Percentiles rank a stretch among this genome's conserved stretches.
These are phyloP conservation scores for Parafenestella ontariensis DNA, from an alignment of 2,329 filamentous ascomycete species.

Conservation along the genomic window DNA sequence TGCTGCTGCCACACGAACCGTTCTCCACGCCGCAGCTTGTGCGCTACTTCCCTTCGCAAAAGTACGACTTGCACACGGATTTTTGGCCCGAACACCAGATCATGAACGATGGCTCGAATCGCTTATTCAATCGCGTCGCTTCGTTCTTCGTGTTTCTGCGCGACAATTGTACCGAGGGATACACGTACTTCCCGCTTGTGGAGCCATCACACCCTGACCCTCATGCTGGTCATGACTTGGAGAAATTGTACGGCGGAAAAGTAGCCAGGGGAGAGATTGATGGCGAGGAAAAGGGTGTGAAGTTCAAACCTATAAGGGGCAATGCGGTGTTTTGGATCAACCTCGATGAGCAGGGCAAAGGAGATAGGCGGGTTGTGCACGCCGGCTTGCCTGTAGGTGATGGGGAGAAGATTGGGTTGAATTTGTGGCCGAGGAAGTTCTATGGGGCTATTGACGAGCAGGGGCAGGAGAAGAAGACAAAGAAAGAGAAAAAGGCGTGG, in stretches of 20 bases:
- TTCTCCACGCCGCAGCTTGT: constrained; percentile 35
- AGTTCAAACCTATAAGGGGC: constrained; percentile 62
- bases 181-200: constrained; percentile 33
- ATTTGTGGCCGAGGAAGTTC: constrained; percentile 59
- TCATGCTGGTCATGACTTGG: constrained; percentile 3
- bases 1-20: constrained; percentile 26
- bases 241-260: constrained; percentile 17
- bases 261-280: constrained; percentile 24
- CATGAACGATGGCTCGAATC: constrained; percentile 16
- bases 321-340: constrained; percentile 69
- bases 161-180: constrained; percentile 30
- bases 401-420: constrained; percentile 66
- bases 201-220: constrained; percentile 13
- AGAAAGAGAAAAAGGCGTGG: constrained; percentile 5
- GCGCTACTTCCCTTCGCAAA: constrained; percentile 28
- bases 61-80: constrained; percentile 37
- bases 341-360: constrained; percentile 54
- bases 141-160: constrained; percentile 35
- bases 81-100: constrained; percentile 34
- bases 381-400: constrained; percentile 62
- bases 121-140: constrained; percentile 29
- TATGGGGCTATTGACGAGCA: constrained; percentile 13
- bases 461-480: background rate
- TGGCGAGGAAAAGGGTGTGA: constrained; percentile 53
- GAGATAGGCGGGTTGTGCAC: constrained; percentile 57